Base-by-base conservation (phyloP, 441 rosid genomes). In the Eutrema salsugineum region DNA sequence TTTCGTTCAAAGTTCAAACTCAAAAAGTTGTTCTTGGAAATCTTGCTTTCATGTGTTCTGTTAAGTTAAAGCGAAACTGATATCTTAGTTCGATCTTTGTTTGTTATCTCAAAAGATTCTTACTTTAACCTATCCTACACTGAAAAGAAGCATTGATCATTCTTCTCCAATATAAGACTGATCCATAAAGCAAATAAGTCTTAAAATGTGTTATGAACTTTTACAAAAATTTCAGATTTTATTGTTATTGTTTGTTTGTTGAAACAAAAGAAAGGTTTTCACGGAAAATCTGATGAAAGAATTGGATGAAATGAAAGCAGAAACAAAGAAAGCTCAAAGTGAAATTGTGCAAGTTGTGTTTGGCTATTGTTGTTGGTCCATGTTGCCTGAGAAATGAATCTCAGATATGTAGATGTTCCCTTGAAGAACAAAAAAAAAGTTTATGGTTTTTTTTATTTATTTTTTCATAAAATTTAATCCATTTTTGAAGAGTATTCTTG, bases 11-110 rank as follows among this genome's bases (percentile, higher is more conserved):
- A 59, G 63, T 44, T 61, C 63, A 69, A 68, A 69, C 75, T 49
- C 42, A 68, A 62, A 75, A 75, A 55, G 60, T 68, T 62, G 65
- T 68, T 62, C 59, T 75, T 39, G 30, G 65, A 63, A 46, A 68
- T 75, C 74, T 62, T 46, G 51, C 65, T 55, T 20, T 49, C 79
- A 76, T 56, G 76, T 70, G 71, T 57, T 70, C 15, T 76, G 79
- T 70, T 64, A 5, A 70, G 79, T 15, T 76, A 76, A 70, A 70
- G 79, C 35, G 72, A 70, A 40, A 76, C 76, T 70, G 71, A 76
- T 32, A 76, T 76, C 79, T 70, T 70, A 57, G 66, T 70, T 64
- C 79, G 72, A 76, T 76, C 76, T 76, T 40, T 64, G 24, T 63
- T 70, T 76, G 71, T 57, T 24, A 56, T 56, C 67, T 48, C 19